Evolutionary conservation across 2,329 filamentous ascomycete genomes (phyloP).

Genomic region (Trichoderma lentiforme): DNA sequence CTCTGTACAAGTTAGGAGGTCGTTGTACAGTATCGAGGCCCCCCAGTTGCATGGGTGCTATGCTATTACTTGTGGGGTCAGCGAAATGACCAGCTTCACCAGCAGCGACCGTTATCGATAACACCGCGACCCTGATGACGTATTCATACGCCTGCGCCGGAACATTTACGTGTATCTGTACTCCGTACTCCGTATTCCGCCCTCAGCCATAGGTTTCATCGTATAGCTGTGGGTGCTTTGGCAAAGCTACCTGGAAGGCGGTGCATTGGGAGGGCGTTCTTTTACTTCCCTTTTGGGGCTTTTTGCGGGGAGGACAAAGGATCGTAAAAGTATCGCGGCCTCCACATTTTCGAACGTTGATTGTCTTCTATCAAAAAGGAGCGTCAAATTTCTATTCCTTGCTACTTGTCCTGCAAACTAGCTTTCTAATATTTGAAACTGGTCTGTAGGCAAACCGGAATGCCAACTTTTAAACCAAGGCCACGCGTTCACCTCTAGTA

Average conservation of each 20-base stretch:
- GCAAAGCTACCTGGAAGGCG: neutral
- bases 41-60: conserved; percentile 1
- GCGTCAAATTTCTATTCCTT: conserved; percentile 8
- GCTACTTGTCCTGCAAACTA: conserved; percentile 13
- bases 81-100: conserved; percentile 8
- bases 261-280: neutral
- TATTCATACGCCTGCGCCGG: neutral
- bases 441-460: neutral
- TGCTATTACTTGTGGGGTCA: conserved; percentile 4
- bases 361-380: neutral
- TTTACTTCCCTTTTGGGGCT: neutral
- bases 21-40: neutral
- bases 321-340: neutral
- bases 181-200: neutral
- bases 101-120: conserved; percentile 8
- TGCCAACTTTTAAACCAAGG: conserved; percentile 7
- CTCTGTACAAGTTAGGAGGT: conserved; percentile 9
- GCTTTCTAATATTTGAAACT: conserved; percentile 7
- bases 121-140: conserved; percentile 14
- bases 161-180: neutral
- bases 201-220: neutral
- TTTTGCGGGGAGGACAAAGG: neutral
- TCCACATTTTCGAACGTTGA: neutral
- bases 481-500: conserved; percentile 14
- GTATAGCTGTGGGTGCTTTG: neutral